Conservation (phyloP, 352 stramenopile species). For the Globisporangium spinosum region DNA sequence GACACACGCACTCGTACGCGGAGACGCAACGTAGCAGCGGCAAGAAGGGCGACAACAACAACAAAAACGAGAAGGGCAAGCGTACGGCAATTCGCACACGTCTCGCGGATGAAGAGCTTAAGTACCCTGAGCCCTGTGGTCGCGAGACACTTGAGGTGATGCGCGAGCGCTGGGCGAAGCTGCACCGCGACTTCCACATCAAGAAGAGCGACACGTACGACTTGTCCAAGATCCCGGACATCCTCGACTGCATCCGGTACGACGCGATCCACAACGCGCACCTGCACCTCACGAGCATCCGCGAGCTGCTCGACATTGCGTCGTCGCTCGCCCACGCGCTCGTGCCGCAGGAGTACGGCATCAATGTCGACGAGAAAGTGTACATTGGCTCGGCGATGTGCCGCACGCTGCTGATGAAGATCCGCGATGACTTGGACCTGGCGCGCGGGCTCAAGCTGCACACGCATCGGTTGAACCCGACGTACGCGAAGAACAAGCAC, state of each 20-base stretch:
- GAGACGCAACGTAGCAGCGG: conserved; percentile 30
- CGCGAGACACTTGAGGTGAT: conserved; percentile 86
- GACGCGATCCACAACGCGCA: conserved; percentile 98
- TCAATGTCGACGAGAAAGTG: conserved; percentile 85
- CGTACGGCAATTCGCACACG: conserved; percentile 15
- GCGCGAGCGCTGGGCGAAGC: conserved; percentile 90
- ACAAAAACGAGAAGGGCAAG: conserved; percentile 29
- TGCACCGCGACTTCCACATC: conserved; percentile 96
- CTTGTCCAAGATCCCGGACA: conserved; percentile 96
- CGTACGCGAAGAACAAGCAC: conserved; percentile 77
- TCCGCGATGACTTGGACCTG: conserved; percentile 84
- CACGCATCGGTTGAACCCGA: conserved; percentile 80
- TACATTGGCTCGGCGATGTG: conserved; percentile 87
- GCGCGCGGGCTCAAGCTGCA: conserved; percentile 66
- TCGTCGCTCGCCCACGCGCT: conserved; percentile 89
- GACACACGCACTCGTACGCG: conserved; percentile 58
- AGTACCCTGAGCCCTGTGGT: conserved; percentile 79
- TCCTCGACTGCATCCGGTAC: conserved; percentile 98
- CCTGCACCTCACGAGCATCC: conserved; percentile 89
- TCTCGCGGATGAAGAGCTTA: conserved; percentile 51
- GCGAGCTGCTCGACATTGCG: conserved; percentile 94
- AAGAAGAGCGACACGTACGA: conserved; percentile 92
- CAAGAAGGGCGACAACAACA: conserved; percentile 22
- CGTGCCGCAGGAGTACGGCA: conserved; percentile 88
- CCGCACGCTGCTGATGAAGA: conserved; percentile 85